Conservation (phyloP, 2,329 filamentous ascomycete species). For the Pyrenochaeta sp. region DNA sequence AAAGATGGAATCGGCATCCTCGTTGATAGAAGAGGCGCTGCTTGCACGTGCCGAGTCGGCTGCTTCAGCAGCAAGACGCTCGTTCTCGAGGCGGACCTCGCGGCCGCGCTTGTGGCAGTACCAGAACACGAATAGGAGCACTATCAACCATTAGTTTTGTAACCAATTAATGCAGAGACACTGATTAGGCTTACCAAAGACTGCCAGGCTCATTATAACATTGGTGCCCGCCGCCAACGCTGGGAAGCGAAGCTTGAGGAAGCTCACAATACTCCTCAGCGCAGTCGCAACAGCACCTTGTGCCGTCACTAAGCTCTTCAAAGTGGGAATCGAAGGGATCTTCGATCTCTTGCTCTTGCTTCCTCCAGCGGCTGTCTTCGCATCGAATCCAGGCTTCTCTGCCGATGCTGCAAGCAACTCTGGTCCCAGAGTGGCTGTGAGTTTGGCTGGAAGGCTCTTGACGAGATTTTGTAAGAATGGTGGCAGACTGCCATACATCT, state of each 20-base stretch:
- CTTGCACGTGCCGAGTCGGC: slow-evolving; percentile 35
- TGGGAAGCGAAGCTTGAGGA: slow-evolving; percentile 86
- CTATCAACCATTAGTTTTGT: slow-evolving; percentile 48
- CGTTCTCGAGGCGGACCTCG: slow-evolving; percentile 79
- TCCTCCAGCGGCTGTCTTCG: slow-evolving; percentile 38
- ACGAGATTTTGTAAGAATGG: slow-evolving; percentile 85
- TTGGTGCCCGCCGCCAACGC: slow-evolving; percentile 87
- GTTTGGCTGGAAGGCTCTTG: slow-evolving; percentile 81
- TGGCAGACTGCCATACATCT: slow-evolving; percentile 74
- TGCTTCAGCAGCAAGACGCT: slow-evolving; percentile 53
- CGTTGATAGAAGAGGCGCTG: slow-evolving; percentile 39
- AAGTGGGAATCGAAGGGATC: slow-evolving; percentile 65
- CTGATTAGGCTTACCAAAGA: slow-evolving; percentile 80
- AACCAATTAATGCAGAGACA: neutral
- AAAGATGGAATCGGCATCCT: slow-evolving; percentile 41
- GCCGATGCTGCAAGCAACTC: slow-evolving; percentile 83
- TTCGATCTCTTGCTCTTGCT: slow-evolving; percentile 62
- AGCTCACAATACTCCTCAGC: slow-evolving; percentile 89
- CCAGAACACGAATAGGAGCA: slow-evolving; percentile 94
- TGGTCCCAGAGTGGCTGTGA: slow-evolving; percentile 78
- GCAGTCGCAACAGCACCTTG: slow-evolving; percentile 86
- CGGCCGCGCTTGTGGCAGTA: slow-evolving; percentile 96
- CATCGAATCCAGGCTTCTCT: slow-evolving; percentile 66
- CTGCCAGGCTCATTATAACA: slow-evolving; percentile 85
- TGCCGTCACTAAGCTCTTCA: slow-evolving; percentile 83